phyloP scores from a whole-genome alignment of 1,284 basidiomycete genomes.

The Moesziomyces aphidis region DNA sequence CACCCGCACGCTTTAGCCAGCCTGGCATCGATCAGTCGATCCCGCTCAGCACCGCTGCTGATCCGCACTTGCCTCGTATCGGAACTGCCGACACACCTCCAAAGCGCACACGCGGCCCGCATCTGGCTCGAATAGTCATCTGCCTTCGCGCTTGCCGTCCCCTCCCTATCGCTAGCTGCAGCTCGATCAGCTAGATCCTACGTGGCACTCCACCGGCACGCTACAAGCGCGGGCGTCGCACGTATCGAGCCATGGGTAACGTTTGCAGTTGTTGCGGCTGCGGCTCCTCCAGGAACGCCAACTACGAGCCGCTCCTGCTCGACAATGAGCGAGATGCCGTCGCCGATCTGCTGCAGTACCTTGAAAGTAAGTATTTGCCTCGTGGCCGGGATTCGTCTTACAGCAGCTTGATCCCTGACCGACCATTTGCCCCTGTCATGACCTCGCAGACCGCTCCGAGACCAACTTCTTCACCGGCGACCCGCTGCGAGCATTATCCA shows the following conservation, averaged over 20 bases:
- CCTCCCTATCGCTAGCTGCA: neutral
- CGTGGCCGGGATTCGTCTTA: neutral
- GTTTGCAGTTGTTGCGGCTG: conserved; percentile 61
- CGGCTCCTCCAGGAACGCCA: conserved; percentile 38
- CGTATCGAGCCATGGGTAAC: conserved; percentile 56
- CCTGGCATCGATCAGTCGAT: too few species aligned
- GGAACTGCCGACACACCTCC: neutral
- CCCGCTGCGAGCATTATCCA: conserved; percentile 92
- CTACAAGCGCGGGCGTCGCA: conserved; percentile 1
- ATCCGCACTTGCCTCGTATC: neutral
- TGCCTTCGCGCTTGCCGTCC: neutral
- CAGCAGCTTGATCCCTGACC: neutral
- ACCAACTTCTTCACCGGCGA: conserved; percentile 71
- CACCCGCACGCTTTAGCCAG: neutral
- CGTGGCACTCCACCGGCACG: neutral
- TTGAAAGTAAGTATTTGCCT: conserved; percentile 79
- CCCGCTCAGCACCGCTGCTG: neutral
- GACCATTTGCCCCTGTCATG: too few species aligned
- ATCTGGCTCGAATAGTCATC: neutral
- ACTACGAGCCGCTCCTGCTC: conserved; percentile 84
- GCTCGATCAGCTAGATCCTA: neutral
- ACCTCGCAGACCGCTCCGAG: conserved; percentile 62
- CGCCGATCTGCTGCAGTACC: conserved; percentile 94
- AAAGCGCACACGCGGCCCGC: neutral
- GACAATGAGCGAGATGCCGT: conserved; percentile 99